Evolutionary conservation across 2,329 filamentous ascomycete species (phyloP).

Genomic region (Penicillium griseofulvum): DNA sequence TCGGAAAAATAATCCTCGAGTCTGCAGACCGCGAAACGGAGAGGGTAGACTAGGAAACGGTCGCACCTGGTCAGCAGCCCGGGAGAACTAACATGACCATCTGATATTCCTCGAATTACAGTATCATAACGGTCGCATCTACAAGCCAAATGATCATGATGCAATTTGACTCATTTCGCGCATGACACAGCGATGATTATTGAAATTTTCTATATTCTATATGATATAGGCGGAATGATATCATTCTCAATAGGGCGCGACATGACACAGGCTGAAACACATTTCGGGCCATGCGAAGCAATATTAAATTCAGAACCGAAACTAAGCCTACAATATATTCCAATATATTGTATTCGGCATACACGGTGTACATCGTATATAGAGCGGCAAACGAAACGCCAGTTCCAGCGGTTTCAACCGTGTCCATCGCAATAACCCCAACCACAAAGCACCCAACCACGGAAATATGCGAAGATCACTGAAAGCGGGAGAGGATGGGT

Average conservation of each 20-base stretch:
- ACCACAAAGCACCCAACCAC: not conserved
- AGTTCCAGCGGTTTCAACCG: not conserved
- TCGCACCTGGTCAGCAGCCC: not conserved
- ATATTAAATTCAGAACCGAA: not conserved
- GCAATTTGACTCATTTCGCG: not conserved
- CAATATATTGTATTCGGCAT: not conserved
- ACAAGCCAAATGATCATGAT: not conserved
- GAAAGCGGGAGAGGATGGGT: not conserved
- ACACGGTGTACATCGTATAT: not conserved
- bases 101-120: not conserved
- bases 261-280: not conserved
- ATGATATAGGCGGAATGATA: not conserved
- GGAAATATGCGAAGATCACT: not conserved
- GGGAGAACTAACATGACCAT: not conserved
- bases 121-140: not conserved
- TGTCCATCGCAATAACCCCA: conserved; percentile 3
- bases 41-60: not conserved
- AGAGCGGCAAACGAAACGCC: not conserved
- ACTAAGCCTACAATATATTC: not conserved
- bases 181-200: not conserved
- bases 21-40: not conserved
- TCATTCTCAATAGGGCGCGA: not conserved
- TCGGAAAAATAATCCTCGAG: not conserved
- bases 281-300: not conserved
- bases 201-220: not conserved